These are phyloP conservation scores for Phytophthora pini DNA, from an alignment of 352 stramenopile genomes.

Conservation along the genomic window DNA sequence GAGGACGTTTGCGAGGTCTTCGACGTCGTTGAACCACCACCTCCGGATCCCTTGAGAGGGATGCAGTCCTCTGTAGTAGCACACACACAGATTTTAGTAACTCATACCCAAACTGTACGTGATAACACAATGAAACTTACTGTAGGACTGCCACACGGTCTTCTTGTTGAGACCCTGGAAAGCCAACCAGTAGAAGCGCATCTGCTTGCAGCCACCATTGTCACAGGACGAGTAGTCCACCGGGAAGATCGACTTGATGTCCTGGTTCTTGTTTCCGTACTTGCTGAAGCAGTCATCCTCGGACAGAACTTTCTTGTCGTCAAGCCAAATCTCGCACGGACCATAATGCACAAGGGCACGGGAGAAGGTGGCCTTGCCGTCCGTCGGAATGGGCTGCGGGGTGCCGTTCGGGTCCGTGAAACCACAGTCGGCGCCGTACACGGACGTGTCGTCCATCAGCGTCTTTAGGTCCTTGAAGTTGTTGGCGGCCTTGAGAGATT, in stretches of 20 bases:
- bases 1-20: constrained; percentile 16
- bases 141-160: constrained; percentile 54
- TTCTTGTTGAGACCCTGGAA: constrained; percentile 46
- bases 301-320: constrained; percentile 42
- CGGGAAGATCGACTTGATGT: constrained; percentile 49
- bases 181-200: constrained; percentile 54
- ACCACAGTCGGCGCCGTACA: constrained; percentile 44
- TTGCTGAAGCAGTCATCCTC: constrained; percentile 42
- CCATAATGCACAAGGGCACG: constrained; percentile 39
- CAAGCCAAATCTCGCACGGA: constrained; percentile 49
- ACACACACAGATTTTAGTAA: constrained; percentile 11
- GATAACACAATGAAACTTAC: constrained; percentile 23
- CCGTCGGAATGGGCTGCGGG: constrained; percentile 40
- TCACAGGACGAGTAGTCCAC: constrained; percentile 49
- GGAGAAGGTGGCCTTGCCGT: constrained; percentile 45
- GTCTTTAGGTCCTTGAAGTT: constrained; percentile 42
- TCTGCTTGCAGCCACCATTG: constrained; percentile 37
- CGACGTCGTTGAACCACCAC: constrained; percentile 22
- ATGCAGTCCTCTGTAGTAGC: constrained; percentile 42
- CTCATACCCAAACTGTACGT: neutral
- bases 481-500: constrained; percentile 35
- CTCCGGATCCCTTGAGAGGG: constrained; percentile 32
- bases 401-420: constrained; percentile 43
- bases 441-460: constrained; percentile 44
- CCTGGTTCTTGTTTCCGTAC: constrained; percentile 44